Conservation (phyloP, 225 moss, liverwort and hornwort species). For the Antitrichia curtipendula region DNA sequence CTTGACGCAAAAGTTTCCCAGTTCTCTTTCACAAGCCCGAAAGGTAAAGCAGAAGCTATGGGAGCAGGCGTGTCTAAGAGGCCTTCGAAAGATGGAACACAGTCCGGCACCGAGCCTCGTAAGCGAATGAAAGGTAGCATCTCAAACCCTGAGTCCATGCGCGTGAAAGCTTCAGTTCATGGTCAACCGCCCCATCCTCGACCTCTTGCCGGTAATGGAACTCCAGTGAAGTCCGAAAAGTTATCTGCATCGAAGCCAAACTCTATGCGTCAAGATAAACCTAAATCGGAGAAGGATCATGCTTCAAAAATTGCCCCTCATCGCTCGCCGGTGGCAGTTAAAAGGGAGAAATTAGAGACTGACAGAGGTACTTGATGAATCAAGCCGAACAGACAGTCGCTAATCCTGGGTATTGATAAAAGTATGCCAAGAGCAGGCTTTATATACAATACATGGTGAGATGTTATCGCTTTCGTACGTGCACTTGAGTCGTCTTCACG, state of each 20-base stretch:
- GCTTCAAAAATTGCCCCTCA: background rate
- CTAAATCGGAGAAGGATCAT: background rate
- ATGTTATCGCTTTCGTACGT: background rate
- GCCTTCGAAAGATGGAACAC: background rate
- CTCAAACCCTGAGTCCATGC: background rate
- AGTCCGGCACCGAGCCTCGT: background rate
- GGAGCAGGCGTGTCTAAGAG: conserved; percentile 2
- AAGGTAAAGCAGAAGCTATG: conserved; percentile 14
- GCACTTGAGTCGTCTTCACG: background rate
- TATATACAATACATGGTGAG: background rate
- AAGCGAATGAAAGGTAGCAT: conserved; percentile 20
- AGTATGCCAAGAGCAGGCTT: background rate
- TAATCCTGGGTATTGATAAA: background rate
- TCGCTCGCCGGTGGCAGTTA: background rate
- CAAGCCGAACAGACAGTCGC: background rate
- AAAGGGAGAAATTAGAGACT: background rate
- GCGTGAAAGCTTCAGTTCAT: background rate
- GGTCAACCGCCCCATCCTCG: background rate
- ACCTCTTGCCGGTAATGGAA: background rate
- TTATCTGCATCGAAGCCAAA: background rate
- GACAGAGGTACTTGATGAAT: background rate
- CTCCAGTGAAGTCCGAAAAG: background rate
- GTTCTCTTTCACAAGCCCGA: conserved; percentile 42
- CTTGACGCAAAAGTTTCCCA: conserved; percentile 10
- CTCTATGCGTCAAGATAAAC: background rate